phyloP scores from a whole-genome alignment of 1,284 basidiomycete genomes.

The Grifola frondosa region DNA sequence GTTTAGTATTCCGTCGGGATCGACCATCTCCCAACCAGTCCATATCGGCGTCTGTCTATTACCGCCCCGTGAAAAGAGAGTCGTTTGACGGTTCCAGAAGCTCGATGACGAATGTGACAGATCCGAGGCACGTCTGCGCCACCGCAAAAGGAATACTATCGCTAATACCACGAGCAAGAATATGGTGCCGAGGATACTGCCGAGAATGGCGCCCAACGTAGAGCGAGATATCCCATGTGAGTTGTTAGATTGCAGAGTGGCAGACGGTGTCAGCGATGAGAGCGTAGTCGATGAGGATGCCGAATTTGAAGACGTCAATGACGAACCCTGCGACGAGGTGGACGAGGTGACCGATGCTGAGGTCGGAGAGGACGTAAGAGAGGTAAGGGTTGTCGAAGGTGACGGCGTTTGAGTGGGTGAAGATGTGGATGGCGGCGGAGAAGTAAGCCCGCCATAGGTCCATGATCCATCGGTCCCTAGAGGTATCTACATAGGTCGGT shows the following conservation, averaged over 20 bases:
- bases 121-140: slow-evolving; percentile 33
- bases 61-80: slow-evolving; percentile 19
- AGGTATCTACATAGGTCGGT: slow-evolving; percentile 54
- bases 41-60: slow-evolving; percentile 43
- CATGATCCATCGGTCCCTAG: slow-evolving; percentile 57
- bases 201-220: slow-evolving; percentile 34
- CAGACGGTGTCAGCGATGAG: slow-evolving; percentile 15
- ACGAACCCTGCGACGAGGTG: slow-evolving; percentile 19
- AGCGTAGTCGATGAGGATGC: slow-evolving; percentile 9
- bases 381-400: slow-evolving; percentile 26
- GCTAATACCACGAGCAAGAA: slow-evolving; percentile 51
- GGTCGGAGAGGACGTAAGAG: slow-evolving; percentile 24
- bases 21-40: slow-evolving; percentile 53
- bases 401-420: slow-evolving; percentile 49
- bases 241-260: slow-evolving; percentile 26
- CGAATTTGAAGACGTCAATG: slow-evolving; percentile 5
- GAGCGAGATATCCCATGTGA: slow-evolving; percentile 28
- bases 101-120: slow-evolving; percentile 19
- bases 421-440: slow-evolving; percentile 41
- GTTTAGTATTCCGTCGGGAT: slow-evolving; percentile 33
- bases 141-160: slow-evolving; percentile 50
- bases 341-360: slow-evolving; percentile 25
- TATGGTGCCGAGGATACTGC: slow-evolving; percentile 38
- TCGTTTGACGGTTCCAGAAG: slow-evolving; percentile 33
- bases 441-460: slow-evolving; percentile 62